A percentile compares a stretch with the other conserved stretches of the same genome.
Evolutionary conservation across 2,329 filamentous ascomycete species (phyloP).

Genomic region (Ophiostoma pallidulum): DNA sequence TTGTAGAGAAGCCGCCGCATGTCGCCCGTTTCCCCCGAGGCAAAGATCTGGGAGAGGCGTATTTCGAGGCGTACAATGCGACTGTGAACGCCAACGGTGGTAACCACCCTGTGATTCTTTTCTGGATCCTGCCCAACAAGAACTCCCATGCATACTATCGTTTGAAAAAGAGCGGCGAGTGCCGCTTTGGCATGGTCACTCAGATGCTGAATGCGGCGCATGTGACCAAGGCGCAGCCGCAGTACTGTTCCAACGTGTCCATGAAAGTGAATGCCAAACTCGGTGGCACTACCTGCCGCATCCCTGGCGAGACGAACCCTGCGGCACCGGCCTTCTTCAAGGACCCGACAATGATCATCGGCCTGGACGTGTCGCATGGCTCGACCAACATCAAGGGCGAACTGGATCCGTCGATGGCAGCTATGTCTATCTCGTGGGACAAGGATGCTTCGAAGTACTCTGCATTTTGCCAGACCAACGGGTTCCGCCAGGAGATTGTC

Average conservation of each 20-base stretch:
- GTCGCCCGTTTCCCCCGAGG: conserved; percentile 20
- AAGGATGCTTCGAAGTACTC: conserved; percentile 62
- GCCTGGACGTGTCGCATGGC: conserved; percentile 82
- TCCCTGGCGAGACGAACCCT: conserved; percentile 25
- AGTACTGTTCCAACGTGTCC: conserved; percentile 87
- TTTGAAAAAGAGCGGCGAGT: conserved; percentile 84
- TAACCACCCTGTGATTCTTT: conserved; percentile 60
- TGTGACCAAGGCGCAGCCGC: conserved; percentile 58
- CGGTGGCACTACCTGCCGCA: conserved; percentile 62
- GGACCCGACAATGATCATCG: conserved; percentile 69
- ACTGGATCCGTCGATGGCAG: conserved; percentile 65
- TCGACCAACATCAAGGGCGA: conserved; percentile 47
- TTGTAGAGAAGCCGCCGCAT: conserved; percentile 29
- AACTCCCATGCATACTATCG: conserved; percentile 67
- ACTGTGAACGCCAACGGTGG: conserved; percentile 43
- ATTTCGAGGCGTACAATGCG: conserved; percentile 45
- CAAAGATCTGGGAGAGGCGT: conserved; percentile 31
- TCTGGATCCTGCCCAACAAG: conserved; percentile 67
- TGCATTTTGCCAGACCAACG: conserved; percentile 74
- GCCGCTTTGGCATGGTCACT: conserved; percentile 70
- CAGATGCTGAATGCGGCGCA: conserved; percentile 70
- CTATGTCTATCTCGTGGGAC: conserved; percentile 77
- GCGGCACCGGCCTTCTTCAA: conserved; percentile 29
- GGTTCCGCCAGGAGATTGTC: conserved; percentile 72
- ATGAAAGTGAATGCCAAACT: conserved; percentile 98